Evolutionary conservation across 2,329 filamentous ascomycete genomes (phyloP), one percentile per base, ranked within the genome.

Genomic region (Fragosphaeria purpurea): DNA sequence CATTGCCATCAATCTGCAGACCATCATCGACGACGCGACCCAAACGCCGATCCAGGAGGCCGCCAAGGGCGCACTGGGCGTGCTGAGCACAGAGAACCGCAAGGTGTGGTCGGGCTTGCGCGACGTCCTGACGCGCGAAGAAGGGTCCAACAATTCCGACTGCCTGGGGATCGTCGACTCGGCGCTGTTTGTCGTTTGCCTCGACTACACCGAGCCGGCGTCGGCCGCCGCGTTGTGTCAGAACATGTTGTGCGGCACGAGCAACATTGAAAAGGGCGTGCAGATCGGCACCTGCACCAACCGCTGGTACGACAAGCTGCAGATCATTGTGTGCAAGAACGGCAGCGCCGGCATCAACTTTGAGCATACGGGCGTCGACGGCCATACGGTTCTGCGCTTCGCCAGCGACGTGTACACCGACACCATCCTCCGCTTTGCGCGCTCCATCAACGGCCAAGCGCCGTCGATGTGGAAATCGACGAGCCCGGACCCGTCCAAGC

Each of bases 251-350:
- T 97, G 93, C 62, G 93, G 93, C 43, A 95, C 89, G 0, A 95
- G 85, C 59, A 83, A 93, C 62, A 84, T 97, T 10, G 86, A 95
- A 61, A 86, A 85, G 63, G 93, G 93, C 5, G 87, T 98, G 2
- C 93, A 98, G 68, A 89, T 96, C 43, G 93, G 93, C 34, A 97
- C 93, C 2, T 98, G 93, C 69, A 96, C 91, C 11, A 98, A 98
- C 67, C 78, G 93, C 55, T 98, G 93, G 93, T 98, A 98, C 63
- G 93, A 98, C 70, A 98, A 98, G 71, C 75, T 98, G 45, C 93
- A 98, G 64, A 96, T 98, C 55, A 97, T 98, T 50, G 93, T 98
- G 47, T 97, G 93, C 75, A 95, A 95, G 71, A 98, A 97, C 67
- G 93, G 93, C 51, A 95, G 88, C 62, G 93, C 93, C 0, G 93